Conservation (phyloP, 495 filamentous ascomycete species). For the Hypoxylon cercidicola region DNA sequence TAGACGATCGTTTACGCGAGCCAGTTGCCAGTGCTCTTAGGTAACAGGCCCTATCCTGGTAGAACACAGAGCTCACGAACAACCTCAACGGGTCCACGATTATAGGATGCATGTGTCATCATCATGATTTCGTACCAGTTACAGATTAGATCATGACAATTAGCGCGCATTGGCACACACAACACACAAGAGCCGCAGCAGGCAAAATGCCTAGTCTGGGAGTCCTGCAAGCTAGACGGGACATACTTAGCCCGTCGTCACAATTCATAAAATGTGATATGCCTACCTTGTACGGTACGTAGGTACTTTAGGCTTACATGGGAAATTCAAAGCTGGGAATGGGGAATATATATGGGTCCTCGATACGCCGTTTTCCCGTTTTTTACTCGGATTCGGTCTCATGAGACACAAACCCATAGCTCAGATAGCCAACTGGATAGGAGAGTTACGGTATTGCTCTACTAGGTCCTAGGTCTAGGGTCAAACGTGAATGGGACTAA, state of each 20-base stretch:
- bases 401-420: background rate
- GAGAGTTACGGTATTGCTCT: no score
- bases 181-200: constrained; percentile 29
- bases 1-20: constrained; percentile 15
- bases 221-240: constrained; percentile 14
- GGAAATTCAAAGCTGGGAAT: constrained; percentile 20
- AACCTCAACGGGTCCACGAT: constrained; percentile 1
- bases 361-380: constrained; percentile 18
- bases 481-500: no score
- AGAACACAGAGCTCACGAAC: constrained; percentile 2
- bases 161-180: constrained; percentile 25
- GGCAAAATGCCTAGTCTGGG: background rate
- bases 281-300: no score
- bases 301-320: background rate
- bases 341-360: constrained; percentile 26
- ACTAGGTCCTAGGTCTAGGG: no score
- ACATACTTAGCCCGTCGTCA: constrained; percentile 17
- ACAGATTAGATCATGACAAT: constrained; percentile 32
- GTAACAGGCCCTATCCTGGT: background rate
- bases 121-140: constrained; percentile 24
- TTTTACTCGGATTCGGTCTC: constrained; percentile 22
- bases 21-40: constrained; percentile 6
- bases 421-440: background rate
- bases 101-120: constrained; percentile 11
- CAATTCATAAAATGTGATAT: constrained; percentile 6